phyloP scores from a whole-genome alignment of 495 filamentous ascomycete species.

The Neurospora hispaniola region DNA sequence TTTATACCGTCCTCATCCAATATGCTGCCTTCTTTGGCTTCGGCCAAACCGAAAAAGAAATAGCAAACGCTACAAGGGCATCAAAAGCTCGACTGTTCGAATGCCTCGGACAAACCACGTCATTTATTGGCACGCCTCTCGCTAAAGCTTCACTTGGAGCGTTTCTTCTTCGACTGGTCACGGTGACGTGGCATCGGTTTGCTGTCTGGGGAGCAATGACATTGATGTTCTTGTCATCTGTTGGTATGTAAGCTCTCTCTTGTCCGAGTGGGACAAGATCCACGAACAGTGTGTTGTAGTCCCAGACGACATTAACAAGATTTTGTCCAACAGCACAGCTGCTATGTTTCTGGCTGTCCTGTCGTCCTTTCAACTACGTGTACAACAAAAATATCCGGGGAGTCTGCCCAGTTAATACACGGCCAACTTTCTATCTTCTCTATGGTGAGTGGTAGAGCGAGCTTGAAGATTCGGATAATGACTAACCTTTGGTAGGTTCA shows the following conservation, averaged over 20 bases:
- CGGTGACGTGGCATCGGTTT: constrained; percentile 22
- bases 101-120: constrained; percentile 9
- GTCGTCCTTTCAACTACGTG: constrained; percentile 12
- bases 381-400: constrained; percentile 13
- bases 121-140: constrained; percentile 19
- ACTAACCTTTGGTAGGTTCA: constrained; percentile 4
- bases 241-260: constrained; percentile 6
- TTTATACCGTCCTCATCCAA: constrained; percentile 19
- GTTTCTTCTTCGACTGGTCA: constrained; percentile 21
- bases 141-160: constrained; percentile 23
- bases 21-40: constrained; percentile 14
- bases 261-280: background rate
- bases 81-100: constrained; percentile 2
- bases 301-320: background rate
- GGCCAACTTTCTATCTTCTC: constrained; percentile 14
- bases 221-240: constrained; percentile 7
- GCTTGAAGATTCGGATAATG: background rate
- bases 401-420: constrained; percentile 12
- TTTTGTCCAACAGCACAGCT: constrained; percentile 16
- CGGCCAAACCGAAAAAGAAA: constrained; percentile 6
- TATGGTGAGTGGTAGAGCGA: constrained; percentile 2
- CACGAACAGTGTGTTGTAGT: background rate
- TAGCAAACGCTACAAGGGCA: constrained; percentile 8
- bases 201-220: constrained; percentile 24
- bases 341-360: constrained; percentile 16